phyloP scores from a whole-genome alignment of 129 eudicot species.

The Scalesia atractyloides region DNA sequence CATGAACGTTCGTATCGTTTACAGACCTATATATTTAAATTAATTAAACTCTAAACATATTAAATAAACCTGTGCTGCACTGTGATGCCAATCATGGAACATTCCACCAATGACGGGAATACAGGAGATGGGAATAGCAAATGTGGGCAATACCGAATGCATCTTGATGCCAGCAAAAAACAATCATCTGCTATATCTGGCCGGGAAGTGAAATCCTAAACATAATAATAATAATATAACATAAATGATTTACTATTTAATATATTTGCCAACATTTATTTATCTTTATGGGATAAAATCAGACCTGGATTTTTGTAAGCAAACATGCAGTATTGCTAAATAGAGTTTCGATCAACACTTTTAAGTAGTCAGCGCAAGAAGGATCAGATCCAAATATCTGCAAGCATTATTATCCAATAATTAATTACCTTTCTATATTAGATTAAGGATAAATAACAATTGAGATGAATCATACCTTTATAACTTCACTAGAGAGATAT shows the following conservation, averaged over 20 bases:
- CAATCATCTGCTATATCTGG: constrained; percentile 99
- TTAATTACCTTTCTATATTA: not conserved
- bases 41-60: constrained; percentile 9
- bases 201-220: constrained; percentile 83
- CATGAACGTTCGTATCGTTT: too few relatives aligned
- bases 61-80: constrained; percentile 85
- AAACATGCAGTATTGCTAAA: constrained; percentile 82
- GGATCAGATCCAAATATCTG: constrained; percentile 99
- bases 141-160: constrained; percentile 97
- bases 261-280: not conserved
- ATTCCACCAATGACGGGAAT: constrained; percentile 83
- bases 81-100: constrained; percentile 91
- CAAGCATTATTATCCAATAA: constrained; percentile 30
- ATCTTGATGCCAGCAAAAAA: constrained; percentile 91
- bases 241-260: not conserved
- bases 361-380: constrained; percentile 86
- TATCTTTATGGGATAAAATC: constrained; percentile 7
- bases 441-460: not conserved
- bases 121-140: constrained; percentile 76
- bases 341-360: constrained; percentile 77
- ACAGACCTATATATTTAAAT: too few relatives aligned
- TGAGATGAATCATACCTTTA: constrained; percentile 56
- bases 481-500: constrained; percentile 97
- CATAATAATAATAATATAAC: too few relatives aligned
- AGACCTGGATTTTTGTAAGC: constrained; percentile 78